These are phyloP conservation scores for Linum tenue DNA, from an alignment of 345 rosid species.

Conservation along the genomic window DNA sequence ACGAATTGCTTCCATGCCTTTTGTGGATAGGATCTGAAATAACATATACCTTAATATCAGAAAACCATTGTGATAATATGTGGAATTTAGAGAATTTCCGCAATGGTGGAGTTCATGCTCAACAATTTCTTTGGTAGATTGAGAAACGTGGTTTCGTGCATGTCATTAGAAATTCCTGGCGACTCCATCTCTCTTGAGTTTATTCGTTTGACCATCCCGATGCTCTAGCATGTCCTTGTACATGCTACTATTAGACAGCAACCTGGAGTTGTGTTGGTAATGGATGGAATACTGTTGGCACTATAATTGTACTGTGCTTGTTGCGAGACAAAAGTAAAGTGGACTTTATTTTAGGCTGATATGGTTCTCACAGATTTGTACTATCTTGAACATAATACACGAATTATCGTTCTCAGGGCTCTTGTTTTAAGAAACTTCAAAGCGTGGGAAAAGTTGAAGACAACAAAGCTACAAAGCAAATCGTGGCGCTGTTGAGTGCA, in stretches of 20 bases:
- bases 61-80: neutral
- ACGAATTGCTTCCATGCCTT: neutral
- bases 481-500: conserved; percentile 91
- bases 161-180: neutral
- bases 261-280: neutral
- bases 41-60: too few species aligned
- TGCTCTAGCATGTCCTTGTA: neutral
- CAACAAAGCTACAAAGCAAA: conserved; percentile 79
- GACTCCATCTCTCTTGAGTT: neutral
- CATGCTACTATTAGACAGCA: neutral
- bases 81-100: too few species aligned
- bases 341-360: neutral
- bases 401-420: conserved; percentile 46
- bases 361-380: too few species aligned
- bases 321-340: neutral
- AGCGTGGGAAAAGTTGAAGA: conserved; percentile 72
- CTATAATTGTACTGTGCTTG: neutral
- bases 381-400: neutral
- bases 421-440: conserved; percentile 80
- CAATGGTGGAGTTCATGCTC: neutral
- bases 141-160: neutral
- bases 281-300: neutral
- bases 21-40: neutral
- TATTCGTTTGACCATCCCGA: neutral
- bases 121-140: too few species aligned